Conservation (phyloP, 2,329 filamentous ascomycete species). For the Diplodia intermedia region DNA sequence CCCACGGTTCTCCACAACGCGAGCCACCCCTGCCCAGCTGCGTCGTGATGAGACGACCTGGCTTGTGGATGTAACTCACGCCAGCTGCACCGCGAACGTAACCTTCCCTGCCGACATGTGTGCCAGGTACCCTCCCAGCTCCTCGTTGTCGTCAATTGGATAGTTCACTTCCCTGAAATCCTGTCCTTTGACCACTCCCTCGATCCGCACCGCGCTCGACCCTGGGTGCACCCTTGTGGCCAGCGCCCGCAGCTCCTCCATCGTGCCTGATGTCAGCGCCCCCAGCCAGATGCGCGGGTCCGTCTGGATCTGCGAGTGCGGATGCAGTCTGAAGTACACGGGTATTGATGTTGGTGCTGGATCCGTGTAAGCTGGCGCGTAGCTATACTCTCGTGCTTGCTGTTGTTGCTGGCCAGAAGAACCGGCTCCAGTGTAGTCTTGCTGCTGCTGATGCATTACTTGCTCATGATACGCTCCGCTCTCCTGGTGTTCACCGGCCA, state of each 20-base stretch:
- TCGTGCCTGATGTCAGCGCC: conserved; percentile 63
- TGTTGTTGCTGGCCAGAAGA: conserved; percentile 25
- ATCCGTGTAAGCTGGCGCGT: conserved; percentile 32
- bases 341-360: conserved; percentile 52
- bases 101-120: conserved; percentile 66
- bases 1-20: conserved; percentile 19
- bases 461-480: not conserved
- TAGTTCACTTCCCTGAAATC: conserved; percentile 63
- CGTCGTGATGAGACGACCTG: conserved; percentile 17
- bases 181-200: conserved; percentile 66
- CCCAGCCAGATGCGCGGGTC: conserved; percentile 68
- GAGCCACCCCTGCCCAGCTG: conserved; percentile 21
- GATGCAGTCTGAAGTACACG: conserved; percentile 73
- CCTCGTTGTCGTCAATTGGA: conserved; percentile 62
- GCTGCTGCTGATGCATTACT: conserved; percentile 18
- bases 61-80: conserved; percentile 23
- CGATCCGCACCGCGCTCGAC: conserved; percentile 66
- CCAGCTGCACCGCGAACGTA: conserved; percentile 56
- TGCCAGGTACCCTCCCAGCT: conserved; percentile 73
- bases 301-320: conserved; percentile 63
- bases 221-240: conserved; percentile 68
- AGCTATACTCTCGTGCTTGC: conserved; percentile 16
- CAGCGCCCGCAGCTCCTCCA: conserved; percentile 68
- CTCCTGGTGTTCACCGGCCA: conserved; percentile 36
- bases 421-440: not conserved